Evolutionary conservation across 352 stramenopile genomes (phyloP).

Genomic region (Globisporangium emineosum): DNA sequence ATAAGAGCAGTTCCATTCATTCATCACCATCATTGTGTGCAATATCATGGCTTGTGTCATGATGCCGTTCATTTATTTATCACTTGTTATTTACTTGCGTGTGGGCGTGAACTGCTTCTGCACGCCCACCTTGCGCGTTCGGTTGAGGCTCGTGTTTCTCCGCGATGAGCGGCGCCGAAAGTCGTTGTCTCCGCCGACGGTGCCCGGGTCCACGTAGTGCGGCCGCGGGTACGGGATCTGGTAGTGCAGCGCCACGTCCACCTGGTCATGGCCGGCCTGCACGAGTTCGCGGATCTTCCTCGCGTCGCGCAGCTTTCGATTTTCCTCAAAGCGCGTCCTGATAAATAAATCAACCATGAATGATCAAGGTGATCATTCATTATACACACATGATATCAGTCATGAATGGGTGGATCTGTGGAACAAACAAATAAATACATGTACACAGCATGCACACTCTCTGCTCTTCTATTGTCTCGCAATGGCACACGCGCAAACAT

Average conservation of each 20-base stretch:
- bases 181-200: slow-evolving; percentile 67
- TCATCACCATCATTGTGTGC: not conserved
- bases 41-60: no score
- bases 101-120: slow-evolving; percentile 44
- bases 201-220: slow-evolving; percentile 75
- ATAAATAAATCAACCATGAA: not conserved
- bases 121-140: slow-evolving; percentile 37
- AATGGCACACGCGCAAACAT: not conserved
- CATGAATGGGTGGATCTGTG: not conserved
- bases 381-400: not conserved
- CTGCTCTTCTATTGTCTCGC: not conserved
- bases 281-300: slow-evolving; percentile 47
- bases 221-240: slow-evolving; percentile 81
- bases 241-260: slow-evolving; percentile 82
- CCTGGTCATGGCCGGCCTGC: slow-evolving; percentile 55
- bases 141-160: slow-evolving; percentile 44
- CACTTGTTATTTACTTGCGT: slow-evolving; percentile 12
- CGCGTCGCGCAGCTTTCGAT: slow-evolving; percentile 32
- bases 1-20: not conserved
- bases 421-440: not conserved
- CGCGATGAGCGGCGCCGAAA: slow-evolving; percentile 62
- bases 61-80: slow-evolving; percentile 1
- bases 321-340: slow-evolving; percentile 65
- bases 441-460: not conserved
- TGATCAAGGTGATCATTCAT: not conserved